A percentile compares a stretch with the other conserved stretches of the same genome.
Conservation (phyloP, 2,329 filamentous ascomycete species). For the Claviceps paspali region DNA sequence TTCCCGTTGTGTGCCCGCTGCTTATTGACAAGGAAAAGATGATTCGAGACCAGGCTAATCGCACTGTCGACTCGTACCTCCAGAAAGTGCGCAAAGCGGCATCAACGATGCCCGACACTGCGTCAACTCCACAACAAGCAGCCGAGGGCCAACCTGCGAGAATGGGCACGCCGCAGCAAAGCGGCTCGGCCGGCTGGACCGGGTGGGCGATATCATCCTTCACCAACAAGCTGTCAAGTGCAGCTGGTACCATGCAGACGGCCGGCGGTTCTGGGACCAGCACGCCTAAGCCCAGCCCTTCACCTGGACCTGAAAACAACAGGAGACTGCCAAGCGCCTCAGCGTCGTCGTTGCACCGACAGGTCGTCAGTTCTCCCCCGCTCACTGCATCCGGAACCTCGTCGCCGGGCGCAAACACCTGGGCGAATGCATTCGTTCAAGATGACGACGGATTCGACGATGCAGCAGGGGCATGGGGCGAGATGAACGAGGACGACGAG, state of each 20-base stretch:
- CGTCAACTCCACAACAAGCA: constrained; percentile 49
- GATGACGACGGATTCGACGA: constrained; percentile 44
- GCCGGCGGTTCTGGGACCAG: constrained; percentile 28
- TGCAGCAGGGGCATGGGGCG: constrained; percentile 64
- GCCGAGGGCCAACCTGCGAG: constrained; percentile 43
- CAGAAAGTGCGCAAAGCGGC: constrained; percentile 68
- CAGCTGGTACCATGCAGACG: constrained; percentile 71
- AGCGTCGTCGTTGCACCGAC: constrained; percentile 43
- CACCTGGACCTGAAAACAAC: constrained; percentile 22
- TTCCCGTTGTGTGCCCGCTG: constrained; percentile 71
- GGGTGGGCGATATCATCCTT: constrained; percentile 99
- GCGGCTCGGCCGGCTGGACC: constrained; percentile 50
- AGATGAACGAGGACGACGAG: constrained; percentile 40
- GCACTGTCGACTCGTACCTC: constrained; percentile 76
- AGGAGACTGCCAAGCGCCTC: constrained; percentile 30
- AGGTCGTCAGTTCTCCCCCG: constrained; percentile 40
- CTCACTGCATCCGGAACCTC: constrained; percentile 31
- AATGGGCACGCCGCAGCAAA: constrained; percentile 64
- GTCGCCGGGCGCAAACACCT: constrained; percentile 27
- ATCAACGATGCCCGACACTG: constrained; percentile 64
- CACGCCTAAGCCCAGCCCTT: constrained; percentile 24
- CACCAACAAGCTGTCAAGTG: constrained; percentile 78
- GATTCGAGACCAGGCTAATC: constrained; percentile 79
- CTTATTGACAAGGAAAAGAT: constrained; percentile 93
- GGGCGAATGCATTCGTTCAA: constrained; percentile 35